A percentile compares a stretch with the other conserved stretches of the same genome.
Evolutionary conservation across 108 stramenopile genomes (phyloP).

Genomic region (Cyclotella cryptica): DNA sequence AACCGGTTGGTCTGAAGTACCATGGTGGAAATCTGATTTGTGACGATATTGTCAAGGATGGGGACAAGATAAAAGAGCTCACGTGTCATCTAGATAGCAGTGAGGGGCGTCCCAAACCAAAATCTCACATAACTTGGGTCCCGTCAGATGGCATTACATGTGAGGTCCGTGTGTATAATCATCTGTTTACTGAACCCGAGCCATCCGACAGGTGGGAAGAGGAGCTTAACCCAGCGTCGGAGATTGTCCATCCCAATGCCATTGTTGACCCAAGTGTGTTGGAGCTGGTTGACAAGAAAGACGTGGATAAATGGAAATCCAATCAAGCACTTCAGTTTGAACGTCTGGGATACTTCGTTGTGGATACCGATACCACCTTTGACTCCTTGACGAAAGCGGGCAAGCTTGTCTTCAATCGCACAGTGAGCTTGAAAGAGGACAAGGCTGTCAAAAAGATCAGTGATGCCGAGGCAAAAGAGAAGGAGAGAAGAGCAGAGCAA

Average conservation of each 20-base stretch:
- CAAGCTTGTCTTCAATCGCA: conserved; percentile 93
- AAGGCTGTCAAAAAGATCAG: conserved; percentile 54
- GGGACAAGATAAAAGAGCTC: conserved; percentile 60
- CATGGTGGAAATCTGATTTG: conserved; percentile 84
- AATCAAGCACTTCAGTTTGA: conserved; percentile 93
- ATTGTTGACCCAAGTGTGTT: conserved; percentile 83
- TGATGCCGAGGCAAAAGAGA: conserved; percentile 66
- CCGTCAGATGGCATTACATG: conserved; percentile 70
- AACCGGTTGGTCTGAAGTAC: conserved; percentile 95
- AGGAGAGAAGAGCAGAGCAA: conserved; percentile 66
- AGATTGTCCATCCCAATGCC: conserved; percentile 76
- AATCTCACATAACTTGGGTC: conserved; percentile 84
- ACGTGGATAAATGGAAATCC: conserved; percentile 73
- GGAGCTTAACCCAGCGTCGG: conserved; percentile 89
- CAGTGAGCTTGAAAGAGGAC: conserved; percentile 92
- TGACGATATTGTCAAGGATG: conserved; percentile 64
- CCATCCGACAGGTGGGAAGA: conserved; percentile 92
- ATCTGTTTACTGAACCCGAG: conserved; percentile 90
- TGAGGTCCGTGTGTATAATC: conserved; percentile 93
- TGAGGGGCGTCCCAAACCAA: conserved; percentile 76
- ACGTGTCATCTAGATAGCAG: conserved; percentile 73
- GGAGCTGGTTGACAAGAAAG: conserved; percentile 58
- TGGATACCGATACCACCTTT: conserved; percentile 91
- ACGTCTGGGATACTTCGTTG: conserved; percentile 96
- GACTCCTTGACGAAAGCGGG: conserved; percentile 64